A percentile compares a stretch with the other conserved stretches of the same genome.
These are phyloP conservation scores for Diaporthe sp. DNA, from an alignment of 2,329 filamentous ascomycete genomes.

Conservation along the genomic window DNA sequence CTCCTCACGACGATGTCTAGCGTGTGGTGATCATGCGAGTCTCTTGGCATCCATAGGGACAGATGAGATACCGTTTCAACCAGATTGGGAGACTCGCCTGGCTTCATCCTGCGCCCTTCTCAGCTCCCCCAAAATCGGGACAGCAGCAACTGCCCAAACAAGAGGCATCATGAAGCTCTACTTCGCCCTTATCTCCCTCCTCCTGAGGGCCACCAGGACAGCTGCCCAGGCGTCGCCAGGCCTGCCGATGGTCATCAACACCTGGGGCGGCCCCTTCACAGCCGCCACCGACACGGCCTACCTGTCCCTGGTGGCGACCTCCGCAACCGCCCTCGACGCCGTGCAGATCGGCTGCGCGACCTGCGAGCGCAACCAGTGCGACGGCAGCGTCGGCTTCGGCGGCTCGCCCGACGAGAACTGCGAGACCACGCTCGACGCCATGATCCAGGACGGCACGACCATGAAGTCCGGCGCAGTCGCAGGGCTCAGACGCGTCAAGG, in stretches of 20 bases:
- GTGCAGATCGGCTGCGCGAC: conserved; percentile 64
- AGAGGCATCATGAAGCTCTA: conserved; percentile 36
- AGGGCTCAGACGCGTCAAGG: conserved; percentile 60
- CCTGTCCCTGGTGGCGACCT: conserved; percentile 48
- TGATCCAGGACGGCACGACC: conserved; percentile 69
- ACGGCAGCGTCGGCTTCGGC: conserved; percentile 67
- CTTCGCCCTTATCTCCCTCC: conserved; percentile 37
- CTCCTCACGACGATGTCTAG: conserved; percentile 5
- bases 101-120: too few species aligned
- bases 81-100: not conserved
- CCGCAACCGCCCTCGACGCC: conserved; percentile 59
- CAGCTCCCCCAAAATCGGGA: not conserved
- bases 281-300: conserved; percentile 66
- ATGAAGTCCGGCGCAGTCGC: conserved; percentile 68
- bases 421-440: conserved; percentile 71
- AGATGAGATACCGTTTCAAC: not conserved
- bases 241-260: conserved; percentile 67
- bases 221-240: conserved; percentile 51
- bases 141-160: not conserved
- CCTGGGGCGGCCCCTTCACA: conserved; percentile 67
- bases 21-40: not conserved
- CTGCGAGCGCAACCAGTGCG: conserved; percentile 67
- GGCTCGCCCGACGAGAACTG: conserved; percentile 69
- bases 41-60: not conserved
- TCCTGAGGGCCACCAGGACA: conserved; percentile 15